These are phyloP conservation scores for Berkeleyomyces rouxiae DNA, from an alignment of 2,329 filamentous ascomycete species.

Conservation along the genomic window DNA sequence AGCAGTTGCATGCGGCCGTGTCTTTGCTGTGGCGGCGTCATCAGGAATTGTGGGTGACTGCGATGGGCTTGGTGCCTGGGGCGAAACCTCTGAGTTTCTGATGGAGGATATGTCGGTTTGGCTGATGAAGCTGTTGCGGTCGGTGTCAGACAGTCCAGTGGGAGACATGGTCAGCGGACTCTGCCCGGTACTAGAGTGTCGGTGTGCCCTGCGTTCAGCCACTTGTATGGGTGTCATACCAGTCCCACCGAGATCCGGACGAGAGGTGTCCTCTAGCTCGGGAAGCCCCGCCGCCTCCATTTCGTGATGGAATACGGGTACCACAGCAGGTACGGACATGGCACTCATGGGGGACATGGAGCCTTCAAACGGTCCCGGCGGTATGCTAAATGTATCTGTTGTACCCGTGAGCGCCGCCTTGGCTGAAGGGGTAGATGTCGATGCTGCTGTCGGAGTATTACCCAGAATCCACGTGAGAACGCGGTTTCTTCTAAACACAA, in stretches of 20 bases:
- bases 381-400: slow-evolving; percentile 16
- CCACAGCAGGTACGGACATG: not conserved
- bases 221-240: not conserved
- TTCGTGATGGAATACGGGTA: not conserved
- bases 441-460: not conserved
- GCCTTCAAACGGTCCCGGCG: not conserved
- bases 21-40: not conserved
- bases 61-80: not conserved
- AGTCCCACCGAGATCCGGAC: not conserved
- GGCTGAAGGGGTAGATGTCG: slow-evolving; percentile 21
- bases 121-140: not conserved
- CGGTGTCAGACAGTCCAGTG: not conserved
- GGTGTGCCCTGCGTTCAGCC: not conserved
- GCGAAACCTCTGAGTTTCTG: not conserved
- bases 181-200: not conserved
- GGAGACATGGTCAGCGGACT: not conserved
- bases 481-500: slow-evolving; percentile 30
- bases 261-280: not conserved
- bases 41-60: slow-evolving; percentile 3
- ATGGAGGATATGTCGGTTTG: not conserved
- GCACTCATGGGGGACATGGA: not conserved
- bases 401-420: slow-evolving; percentile 29
- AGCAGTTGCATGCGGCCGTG: not conserved
- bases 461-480: slow-evolving; percentile 37
- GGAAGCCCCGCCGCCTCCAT: not conserved